Base-by-base conservation (phyloP, 305 asterid genomes). In the Plantago lanceolata region DNA sequence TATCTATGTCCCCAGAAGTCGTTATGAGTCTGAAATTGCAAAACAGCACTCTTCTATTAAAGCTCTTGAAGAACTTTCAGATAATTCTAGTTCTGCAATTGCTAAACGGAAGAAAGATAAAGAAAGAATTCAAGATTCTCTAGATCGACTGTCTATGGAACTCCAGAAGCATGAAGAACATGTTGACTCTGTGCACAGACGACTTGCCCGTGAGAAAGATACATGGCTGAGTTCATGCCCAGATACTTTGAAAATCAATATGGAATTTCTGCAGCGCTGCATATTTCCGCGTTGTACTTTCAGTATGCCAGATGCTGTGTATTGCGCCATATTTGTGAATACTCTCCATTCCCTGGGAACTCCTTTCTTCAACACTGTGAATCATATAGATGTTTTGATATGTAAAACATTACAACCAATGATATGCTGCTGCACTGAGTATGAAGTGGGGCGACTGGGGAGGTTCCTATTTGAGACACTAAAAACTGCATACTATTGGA, bases 371-470 rank as follows among this genome's bases (percentile, higher is more conserved):
- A 94, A 94, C 80, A 94, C 99, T 5, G 99, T 94, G 71, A 94
- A 94, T 81, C 99, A 94, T 82, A 86, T 94, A 61, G 99, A 94
- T 67, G 97, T 86, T 70, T 79, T 94, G 82, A 94, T 94, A 77
- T 94, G 99, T 77, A 94, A 94, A 83, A 94, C 99, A 48, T 69
- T 94, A 68, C 99, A 94, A 86, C 99, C 99, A 9, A 94, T 90
- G 97, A 94, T 94, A 79, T 94, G 97, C 78, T 90, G 99, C 83
- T 87, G 99, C 89, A 90, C 99, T 8, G 99, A 94, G 88, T 94
- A 86, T 85, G 99, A 94, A 82, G 99, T 75, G 63, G 96, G 96
- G 65, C 96, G 99, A 69, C 89, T 94, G 26, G 97, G 97, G 64
- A 88, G 90, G 76, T 94, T 94, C 78, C 77, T 94, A 24, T 90